phyloP scores from a whole-genome alignment of 495 filamentous ascomycete genomes.

The Cryomyces minteri region DNA sequence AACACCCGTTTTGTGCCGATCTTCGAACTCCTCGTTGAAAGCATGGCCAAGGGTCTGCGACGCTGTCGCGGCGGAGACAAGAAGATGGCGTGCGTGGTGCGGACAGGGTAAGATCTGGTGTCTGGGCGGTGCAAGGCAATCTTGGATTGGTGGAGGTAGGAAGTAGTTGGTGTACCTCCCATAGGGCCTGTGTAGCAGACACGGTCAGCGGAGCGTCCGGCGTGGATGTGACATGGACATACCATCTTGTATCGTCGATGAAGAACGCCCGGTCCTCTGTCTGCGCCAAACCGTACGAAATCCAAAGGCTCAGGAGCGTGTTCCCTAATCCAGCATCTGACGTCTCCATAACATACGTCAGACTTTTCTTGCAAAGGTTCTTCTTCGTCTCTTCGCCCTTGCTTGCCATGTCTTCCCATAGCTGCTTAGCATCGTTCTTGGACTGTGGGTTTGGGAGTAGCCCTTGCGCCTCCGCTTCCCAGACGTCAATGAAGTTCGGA shows the following conservation, averaged over 20 bases:
- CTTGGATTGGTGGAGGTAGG: constrained; percentile 32
- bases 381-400: constrained; percentile 12
- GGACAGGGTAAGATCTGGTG: constrained; percentile 54
- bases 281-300: constrained; percentile 53
- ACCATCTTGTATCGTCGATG: constrained; percentile 58
- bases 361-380: constrained; percentile 36
- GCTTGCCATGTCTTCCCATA: constrained; percentile 8
- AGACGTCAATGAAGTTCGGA: constrained; percentile 45
- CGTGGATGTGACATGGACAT: constrained; percentile 1
- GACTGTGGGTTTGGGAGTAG: constrained; percentile 25
- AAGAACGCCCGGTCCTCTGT: constrained; percentile 54
- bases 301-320: constrained; percentile 54
- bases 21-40: constrained; percentile 32
- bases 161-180: constrained; percentile 51
- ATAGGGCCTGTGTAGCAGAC: constrained; percentile 30
- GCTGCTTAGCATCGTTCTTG: background rate
- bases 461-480: constrained; percentile 38
- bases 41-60: constrained; percentile 34
- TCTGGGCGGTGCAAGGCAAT: constrained; percentile 39
- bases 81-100: constrained; percentile 43
- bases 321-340: constrained; percentile 48
- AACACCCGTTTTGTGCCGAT: constrained; percentile 25
- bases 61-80: constrained; percentile 46
- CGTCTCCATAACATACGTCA: constrained; percentile 55
- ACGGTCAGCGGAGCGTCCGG: background rate